Evolutionary conservation across 768 basidiomycete species (phyloP), one percentile per base, ranked within the genome.

Genomic region (Chalciporus sphaerocephalus): DNA sequence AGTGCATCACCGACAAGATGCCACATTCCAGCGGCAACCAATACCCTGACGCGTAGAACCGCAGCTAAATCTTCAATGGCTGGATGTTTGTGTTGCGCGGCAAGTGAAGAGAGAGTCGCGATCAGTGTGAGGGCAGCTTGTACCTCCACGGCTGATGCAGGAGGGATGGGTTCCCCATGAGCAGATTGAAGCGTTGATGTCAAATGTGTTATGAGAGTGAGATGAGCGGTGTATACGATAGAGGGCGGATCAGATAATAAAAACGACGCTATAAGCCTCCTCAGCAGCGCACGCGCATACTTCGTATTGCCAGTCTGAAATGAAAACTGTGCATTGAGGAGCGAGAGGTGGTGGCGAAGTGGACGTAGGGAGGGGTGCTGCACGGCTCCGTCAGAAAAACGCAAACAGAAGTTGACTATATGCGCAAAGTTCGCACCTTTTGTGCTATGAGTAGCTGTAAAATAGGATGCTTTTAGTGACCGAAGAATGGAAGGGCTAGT

Each of bases 281-380:
- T 76, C 30, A 88, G 65, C 13, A 78, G 68, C 11, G 74, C 78
- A 30, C 80, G 80, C 0, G 82, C 78, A 50, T 77, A 78, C 60
- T 82, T 86, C 5, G 70, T 74, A 65, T 54, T 78, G 71, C 69
- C 68, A 60, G 35, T 67, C 56, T 23, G 80, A 69, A 39, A 53
- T 2, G 62, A 54, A 6, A 89, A 71, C 28, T 75, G 79, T 4
- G 83, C 78, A 15, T 83, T 81, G 25, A 87, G 75, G 30, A 80
- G 67, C 1, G 76, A 74, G 18, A 91, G 65, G 46, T 79, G 76
- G 4, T 78, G 76, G 34, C 73, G 76, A 57, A 84, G 82, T 6
- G 71, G 64, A 42, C 79, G 73, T 9, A 91, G 69, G 9, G 83
- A 74, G 3, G 87, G 83, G 54, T 85, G 82, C 82, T 85, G 42